These are phyloP conservation scores for Candida krabiensis DNA, from an alignment of 805 yeast genomes.

Conservation along the genomic window DNA sequence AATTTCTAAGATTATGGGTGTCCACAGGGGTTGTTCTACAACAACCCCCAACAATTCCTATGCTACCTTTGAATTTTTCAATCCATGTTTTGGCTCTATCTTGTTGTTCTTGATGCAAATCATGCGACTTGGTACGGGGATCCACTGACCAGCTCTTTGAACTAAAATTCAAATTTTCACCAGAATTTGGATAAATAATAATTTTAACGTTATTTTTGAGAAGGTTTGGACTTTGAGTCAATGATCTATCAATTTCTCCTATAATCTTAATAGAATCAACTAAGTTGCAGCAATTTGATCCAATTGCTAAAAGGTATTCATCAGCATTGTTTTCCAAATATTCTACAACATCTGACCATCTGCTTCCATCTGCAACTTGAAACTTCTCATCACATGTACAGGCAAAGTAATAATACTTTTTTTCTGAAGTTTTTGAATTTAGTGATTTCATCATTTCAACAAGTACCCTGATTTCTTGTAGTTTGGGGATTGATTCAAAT, in stretches of 20 bases:
- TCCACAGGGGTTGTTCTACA: slow-evolving; percentile 66
- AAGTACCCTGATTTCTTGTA: slow-evolving; percentile 54
- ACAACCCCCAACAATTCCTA: slow-evolving; percentile 70
- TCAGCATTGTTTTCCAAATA: slow-evolving; percentile 22
- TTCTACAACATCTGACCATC: slow-evolving; percentile 33
- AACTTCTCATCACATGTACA: slow-evolving; percentile 43
- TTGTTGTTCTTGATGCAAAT: slow-evolving; percentile 37
- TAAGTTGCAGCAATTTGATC: slow-evolving; percentile 68
- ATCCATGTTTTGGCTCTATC: slow-evolving; percentile 41
- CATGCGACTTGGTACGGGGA: slow-evolving; percentile 9
- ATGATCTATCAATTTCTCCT: slow-evolving; percentile 22
- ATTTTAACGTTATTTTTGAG: slow-evolving; percentile 36
- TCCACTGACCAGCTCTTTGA: slow-evolving; percentile 41
- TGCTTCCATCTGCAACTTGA: slow-evolving; percentile 52
- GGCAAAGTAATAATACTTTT: slow-evolving; percentile 26
- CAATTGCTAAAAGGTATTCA: slow-evolving; percentile 44
- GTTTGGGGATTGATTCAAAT: slow-evolving; percentile 72
- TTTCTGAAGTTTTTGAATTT: slow-evolving; percentile 4
- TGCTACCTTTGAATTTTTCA: slow-evolving; percentile 30
- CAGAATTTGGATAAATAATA: slow-evolving; percentile 73
- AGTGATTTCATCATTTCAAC: slow-evolving; percentile 38
- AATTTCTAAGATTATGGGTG: slow-evolving; percentile 23
- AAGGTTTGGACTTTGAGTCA: slow-evolving; percentile 14
- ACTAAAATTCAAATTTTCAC: slow-evolving; percentile 58
- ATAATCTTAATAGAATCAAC: slow-evolving; percentile 43